A percentile compares a stretch with the other conserved stretches of the same genome.
These are phyloP conservation scores for Apodospora peruviana DNA, from an alignment of 495 filamentous ascomycete species.

Conservation along the genomic window DNA sequence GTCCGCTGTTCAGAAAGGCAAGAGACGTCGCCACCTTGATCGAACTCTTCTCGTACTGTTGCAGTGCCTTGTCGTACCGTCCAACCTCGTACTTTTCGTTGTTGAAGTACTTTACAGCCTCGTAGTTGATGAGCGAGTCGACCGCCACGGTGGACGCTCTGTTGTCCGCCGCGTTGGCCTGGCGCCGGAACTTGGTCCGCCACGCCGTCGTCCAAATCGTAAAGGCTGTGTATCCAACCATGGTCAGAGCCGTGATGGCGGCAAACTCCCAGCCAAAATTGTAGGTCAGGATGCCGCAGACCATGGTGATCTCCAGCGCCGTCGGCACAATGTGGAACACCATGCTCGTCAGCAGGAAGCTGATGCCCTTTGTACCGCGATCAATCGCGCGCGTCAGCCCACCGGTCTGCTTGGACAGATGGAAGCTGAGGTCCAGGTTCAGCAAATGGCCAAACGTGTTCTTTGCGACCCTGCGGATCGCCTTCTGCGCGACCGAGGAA, in stretches of 20 bases:
- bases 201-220: constrained; percentile 94
- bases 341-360: constrained; percentile 94
- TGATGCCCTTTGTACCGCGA: constrained; percentile 95
- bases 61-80: constrained; percentile 82
- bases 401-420: constrained; percentile 88
- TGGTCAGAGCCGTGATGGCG: constrained; percentile 81
- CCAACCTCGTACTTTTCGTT: constrained; percentile 92
- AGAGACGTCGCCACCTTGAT: constrained; percentile 95
- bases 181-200: constrained; percentile 92
- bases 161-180: constrained; percentile 94
- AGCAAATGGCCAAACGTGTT: constrained; percentile 91
- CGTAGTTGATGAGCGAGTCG: constrained; percentile 95
- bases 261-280: constrained; percentile 92
- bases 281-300: constrained; percentile 90
- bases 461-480: constrained; percentile 82
- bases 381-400: constrained; percentile 93
- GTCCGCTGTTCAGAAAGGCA: constrained; percentile 92
- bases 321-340: constrained; percentile 96
- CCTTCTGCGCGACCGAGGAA: constrained; percentile 93
- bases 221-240: constrained; percentile 90
- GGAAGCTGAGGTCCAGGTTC: constrained; percentile 85
- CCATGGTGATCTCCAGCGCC: constrained; percentile 86
- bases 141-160: constrained; percentile 91
- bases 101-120: constrained; percentile 99
- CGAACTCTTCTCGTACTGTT: constrained; percentile 83